A percentile compares a stretch with the other conserved stretches of the same genome.
phyloP scores from a whole-genome alignment of 495 filamentous ascomycete species.

The Penicillium bialowiezense region DNA sequence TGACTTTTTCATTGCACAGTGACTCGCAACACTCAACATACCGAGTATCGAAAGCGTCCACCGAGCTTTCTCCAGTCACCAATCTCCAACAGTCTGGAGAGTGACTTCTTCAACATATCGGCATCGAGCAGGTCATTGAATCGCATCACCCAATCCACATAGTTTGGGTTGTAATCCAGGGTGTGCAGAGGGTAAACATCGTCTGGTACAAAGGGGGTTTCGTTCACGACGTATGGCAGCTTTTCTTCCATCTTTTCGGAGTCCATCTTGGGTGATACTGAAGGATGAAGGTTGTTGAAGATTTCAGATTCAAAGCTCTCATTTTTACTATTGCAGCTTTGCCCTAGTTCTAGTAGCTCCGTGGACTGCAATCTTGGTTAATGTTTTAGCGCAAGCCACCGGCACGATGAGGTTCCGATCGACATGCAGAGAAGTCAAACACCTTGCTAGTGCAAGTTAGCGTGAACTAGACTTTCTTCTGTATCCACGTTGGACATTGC shows the following conservation, averaged over 20 bases:
- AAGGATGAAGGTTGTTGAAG: background rate
- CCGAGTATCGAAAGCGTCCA: conserved; percentile 36
- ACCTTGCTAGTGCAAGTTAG: too few relatives aligned
- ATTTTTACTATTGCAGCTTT: too few relatives aligned
- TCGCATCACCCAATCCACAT: conserved; percentile 23
- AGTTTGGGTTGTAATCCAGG: conserved; percentile 10
- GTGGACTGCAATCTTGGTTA: too few relatives aligned
- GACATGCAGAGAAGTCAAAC: too few relatives aligned
- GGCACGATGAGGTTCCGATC: too few relatives aligned
- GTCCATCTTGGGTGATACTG: background rate
- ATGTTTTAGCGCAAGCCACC: too few relatives aligned
- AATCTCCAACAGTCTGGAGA: conserved; percentile 35
- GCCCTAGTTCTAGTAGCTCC: too few relatives aligned
- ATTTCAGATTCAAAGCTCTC: background rate
- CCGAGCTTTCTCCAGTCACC: conserved; percentile 47
- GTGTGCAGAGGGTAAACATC: conserved; percentile 19
- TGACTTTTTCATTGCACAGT: background rate
- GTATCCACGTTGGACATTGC: too few relatives aligned
- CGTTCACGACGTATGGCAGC: too few relatives aligned
- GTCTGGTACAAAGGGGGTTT: background rate
- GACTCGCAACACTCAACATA: conserved; percentile 8
- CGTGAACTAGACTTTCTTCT: too few relatives aligned
- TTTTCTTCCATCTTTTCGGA: background rate
- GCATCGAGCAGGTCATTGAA: conserved; percentile 51
- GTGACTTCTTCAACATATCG: conserved; percentile 35